These are phyloP conservation scores for Taiozyma onychis DNA, from an alignment of 1,139 yeast genomes.

Conservation along the genomic window DNA sequence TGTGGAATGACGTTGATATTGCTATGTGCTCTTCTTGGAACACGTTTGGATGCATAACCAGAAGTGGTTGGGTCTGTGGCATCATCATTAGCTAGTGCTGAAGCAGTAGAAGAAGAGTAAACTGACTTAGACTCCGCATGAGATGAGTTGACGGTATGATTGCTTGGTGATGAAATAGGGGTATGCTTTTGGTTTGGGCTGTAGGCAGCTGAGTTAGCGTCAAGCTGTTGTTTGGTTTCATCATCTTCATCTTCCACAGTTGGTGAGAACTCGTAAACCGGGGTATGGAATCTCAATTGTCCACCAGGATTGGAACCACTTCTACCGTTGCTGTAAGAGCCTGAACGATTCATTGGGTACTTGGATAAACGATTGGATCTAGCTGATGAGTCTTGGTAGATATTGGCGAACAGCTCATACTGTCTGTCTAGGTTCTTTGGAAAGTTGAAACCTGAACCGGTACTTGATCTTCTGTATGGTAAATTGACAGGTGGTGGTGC, in stretches of 20 bases:
- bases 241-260: slow-evolving; percentile 1
- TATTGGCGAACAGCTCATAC: slow-evolving; percentile 5
- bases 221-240: background rate
- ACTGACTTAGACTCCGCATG: slow-evolving; percentile 21
- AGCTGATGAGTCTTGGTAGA: slow-evolving; percentile 4
- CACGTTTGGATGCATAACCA: slow-evolving; percentile 12
- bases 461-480: slow-evolving; percentile 35
- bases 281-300: slow-evolving; percentile 6
- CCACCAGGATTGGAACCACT: background rate
- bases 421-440: slow-evolving; percentile 14
- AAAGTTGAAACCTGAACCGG: slow-evolving; percentile 21
- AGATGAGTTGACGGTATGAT: slow-evolving; percentile 16
- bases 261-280: slow-evolving; percentile 6
- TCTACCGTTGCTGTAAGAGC: slow-evolving; percentile 17
- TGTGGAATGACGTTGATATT: slow-evolving; percentile 8
- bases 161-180: slow-evolving; percentile 22
- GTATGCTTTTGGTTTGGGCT: slow-evolving; percentile 13
- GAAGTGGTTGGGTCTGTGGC: slow-evolving; percentile 14
- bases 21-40: slow-evolving; percentile 11
- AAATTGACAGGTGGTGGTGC: slow-evolving; percentile 76
- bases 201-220: slow-evolving; percentile 1
- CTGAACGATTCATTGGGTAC: slow-evolving; percentile 13
- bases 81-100: slow-evolving; percentile 20
- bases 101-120: slow-evolving; percentile 21
- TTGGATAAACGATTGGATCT: slow-evolving; percentile 7